Base-by-base conservation (phyloP, 2,329 filamentous ascomycete genomes). In the Escovopsis weberi region DNA sequence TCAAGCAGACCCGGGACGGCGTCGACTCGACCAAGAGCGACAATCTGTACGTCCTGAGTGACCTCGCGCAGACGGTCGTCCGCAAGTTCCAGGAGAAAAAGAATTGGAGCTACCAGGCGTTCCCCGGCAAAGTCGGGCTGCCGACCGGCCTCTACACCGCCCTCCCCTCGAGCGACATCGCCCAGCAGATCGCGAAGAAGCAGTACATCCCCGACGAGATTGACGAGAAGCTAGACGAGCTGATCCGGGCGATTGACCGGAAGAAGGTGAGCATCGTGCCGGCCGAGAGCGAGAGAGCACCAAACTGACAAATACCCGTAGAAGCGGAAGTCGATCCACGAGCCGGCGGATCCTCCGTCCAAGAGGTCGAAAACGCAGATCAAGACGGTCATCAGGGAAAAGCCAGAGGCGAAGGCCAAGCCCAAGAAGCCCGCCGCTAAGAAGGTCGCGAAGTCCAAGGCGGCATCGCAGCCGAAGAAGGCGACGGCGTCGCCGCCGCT, bases 1-100 rank as follows among this genome's bases (percentile, higher is more conserved):
- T 94, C 43, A 98, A 98, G 68, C 84, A 89, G 60, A 84, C 88
- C 9, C 74, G 77, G 36, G 91, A 98, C 58, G 83, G 76, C 11
- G 77, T 96, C 46, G 72, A 74, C 23, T 73, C 77, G 0, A 65
- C 71, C 1, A 69, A 72, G 45, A 85, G 81, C 52, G 78, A 87
- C 44, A 78, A 80, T 47, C 70, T 98, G 1, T 94, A 95, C 57
- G 78, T 88, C 6, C 64, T 98, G 33, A 88, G 85, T 41, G 91
- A 98, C 59, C 72, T 98, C 9, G 78, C 88, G 0, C 85, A 91
- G 60, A 75, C 80, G 3, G 72, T 89, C 11, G 82, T 95, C 45
- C 77, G 85, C 39, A 80, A 82, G 51, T 98, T 84, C 70, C 85
- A 91, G 58, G 87, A 94, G 48, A 74, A 80, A 51, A 85, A 84